Evolutionary conservation across 2,329 filamentous ascomycete species (phyloP), one percentile per base, ranked within the genome.

Genomic region (Clonostachys byssicola): DNA sequence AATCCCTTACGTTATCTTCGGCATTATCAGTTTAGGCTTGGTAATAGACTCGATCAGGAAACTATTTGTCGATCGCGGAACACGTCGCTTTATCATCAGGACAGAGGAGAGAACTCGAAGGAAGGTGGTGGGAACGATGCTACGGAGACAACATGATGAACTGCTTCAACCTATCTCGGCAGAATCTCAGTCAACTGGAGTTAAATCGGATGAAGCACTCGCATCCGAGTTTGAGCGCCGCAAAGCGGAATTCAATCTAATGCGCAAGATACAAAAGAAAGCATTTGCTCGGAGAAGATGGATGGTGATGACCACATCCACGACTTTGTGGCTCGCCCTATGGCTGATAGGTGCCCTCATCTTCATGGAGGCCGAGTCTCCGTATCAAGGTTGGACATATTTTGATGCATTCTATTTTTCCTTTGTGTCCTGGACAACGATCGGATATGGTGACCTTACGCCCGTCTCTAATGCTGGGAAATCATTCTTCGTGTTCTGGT

Each of bases 401-500:
- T 96, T 92, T 55, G 73, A 91, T 48, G 80, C 84, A 0, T 75
- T 96, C 40, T 96, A 96, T 66, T 95, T 96, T 60, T 84, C 85
- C 54, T 96, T 94, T 63, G 83, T 90, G 34, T 86, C 85, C 4
- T 78, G 96, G 20, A 74, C 91, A 3, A 96, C 92, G 0, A 88
- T 96, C 36, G 92, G 92, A 1, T 96, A 95, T 56, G 92, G 92
- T 5, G 90, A 95, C 54, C 65, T 86, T 6, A 82, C 84, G 2
- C 90, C 90, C 0, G 72, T 83, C n/a, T 88, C 85, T 3, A 92
- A 91, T 52, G 78, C 84, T 0, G 89, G 88, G 2, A 85, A 88
- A 47, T 82, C 88, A 0, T 95, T 96, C 62, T 96, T 95, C 57
- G 88, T 96, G n/a, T 85, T 96, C 47, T 96, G 92, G 92, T 89